These are phyloP conservation scores for Sequoiadendron giganteum DNA, from an alignment of 75 land plant species.

Conservation along the genomic window DNA sequence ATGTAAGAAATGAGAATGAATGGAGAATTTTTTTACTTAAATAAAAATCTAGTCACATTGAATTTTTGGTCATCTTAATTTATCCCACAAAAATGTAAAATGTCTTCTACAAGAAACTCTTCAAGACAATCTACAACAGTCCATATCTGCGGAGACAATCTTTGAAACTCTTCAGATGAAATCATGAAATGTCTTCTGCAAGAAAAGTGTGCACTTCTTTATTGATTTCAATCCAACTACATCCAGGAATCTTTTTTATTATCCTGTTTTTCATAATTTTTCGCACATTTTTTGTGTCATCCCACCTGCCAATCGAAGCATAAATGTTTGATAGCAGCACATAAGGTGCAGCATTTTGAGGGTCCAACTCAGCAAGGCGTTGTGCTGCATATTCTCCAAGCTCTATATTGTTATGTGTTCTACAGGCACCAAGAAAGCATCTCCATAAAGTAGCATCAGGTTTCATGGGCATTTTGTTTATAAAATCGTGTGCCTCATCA, in stretches of 20 bases:
- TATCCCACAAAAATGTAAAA: too few relatives aligned
- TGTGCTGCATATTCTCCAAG: conserved; percentile 3
- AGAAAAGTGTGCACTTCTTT: neutral
- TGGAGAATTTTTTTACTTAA: too few relatives aligned
- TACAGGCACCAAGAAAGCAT: conserved; percentile 30
- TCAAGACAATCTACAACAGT: neutral
- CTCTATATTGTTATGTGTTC: conserved; percentile 12
- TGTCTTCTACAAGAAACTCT: too few relatives aligned
- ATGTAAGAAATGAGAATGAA: too few relatives aligned
- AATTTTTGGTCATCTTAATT: too few relatives aligned
- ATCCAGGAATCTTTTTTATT: conserved; percentile 9
- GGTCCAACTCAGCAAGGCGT: conserved; percentile 2
- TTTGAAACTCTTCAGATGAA: neutral
- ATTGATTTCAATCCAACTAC: conserved; percentile 9
- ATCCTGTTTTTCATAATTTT: conserved; percentile 5
- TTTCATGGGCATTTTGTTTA: conserved; percentile 25
- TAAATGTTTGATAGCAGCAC: conserved; percentile 28
- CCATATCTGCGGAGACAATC: neutral
- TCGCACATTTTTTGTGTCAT: conserved; percentile 16
- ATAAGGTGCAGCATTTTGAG: conserved; percentile 18
- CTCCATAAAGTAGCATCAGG: conserved; percentile 27
- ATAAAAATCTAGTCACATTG: too few relatives aligned
- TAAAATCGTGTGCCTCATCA: conserved; percentile 22
- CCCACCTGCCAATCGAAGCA: conserved; percentile 22
- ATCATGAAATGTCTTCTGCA: neutral